phyloP scores from a whole-genome alignment of 306 rosid species.

The Vicia sativa region DNA sequence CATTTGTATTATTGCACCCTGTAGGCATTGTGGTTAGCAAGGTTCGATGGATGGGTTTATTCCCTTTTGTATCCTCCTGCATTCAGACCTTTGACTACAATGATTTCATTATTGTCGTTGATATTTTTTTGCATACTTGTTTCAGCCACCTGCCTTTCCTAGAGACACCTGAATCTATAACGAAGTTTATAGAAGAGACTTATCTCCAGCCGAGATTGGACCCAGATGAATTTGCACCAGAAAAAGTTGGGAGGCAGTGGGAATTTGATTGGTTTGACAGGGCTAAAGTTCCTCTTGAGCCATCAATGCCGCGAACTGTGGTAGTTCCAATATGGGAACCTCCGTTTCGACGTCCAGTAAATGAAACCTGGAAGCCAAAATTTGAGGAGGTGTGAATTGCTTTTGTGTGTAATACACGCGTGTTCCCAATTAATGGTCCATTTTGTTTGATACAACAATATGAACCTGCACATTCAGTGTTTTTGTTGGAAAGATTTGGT shows the following conservation, averaged over 20 bases:
- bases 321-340: slow-evolving; percentile 87
- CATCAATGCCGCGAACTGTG: slow-evolving; percentile 73
- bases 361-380: slow-evolving; percentile 77
- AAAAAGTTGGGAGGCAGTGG: slow-evolving; percentile 94
- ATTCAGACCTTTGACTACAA: background rate
- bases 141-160: slow-evolving; percentile 96
- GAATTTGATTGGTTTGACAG: slow-evolving; percentile 95
- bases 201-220: slow-evolving; percentile 85
- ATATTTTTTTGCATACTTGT: slow-evolving; percentile 32
- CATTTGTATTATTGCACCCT: background rate
- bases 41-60: background rate
- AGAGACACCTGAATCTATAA: slow-evolving; percentile 83
- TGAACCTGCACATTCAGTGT: slow-evolving; percentile 27
- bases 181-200: slow-evolving; percentile 72
- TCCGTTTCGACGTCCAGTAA: slow-evolving; percentile 65
- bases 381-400: slow-evolving; percentile 78
- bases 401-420: slow-evolving; percentile 36
- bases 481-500: slow-evolving; percentile 36
- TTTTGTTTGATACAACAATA: slow-evolving; percentile 34
- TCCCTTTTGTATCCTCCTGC: background rate
- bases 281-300: slow-evolving; percentile 83
- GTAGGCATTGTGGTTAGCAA: slow-evolving; percentile 6
- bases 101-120: slow-evolving; percentile 7
- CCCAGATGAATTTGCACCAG: slow-evolving; percentile 77
- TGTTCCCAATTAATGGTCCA: slow-evolving; percentile 11